Evolutionary conservation across 2,329 filamentous ascomycete genomes (phyloP).

Genomic region (Fusarium nelsonii): DNA sequence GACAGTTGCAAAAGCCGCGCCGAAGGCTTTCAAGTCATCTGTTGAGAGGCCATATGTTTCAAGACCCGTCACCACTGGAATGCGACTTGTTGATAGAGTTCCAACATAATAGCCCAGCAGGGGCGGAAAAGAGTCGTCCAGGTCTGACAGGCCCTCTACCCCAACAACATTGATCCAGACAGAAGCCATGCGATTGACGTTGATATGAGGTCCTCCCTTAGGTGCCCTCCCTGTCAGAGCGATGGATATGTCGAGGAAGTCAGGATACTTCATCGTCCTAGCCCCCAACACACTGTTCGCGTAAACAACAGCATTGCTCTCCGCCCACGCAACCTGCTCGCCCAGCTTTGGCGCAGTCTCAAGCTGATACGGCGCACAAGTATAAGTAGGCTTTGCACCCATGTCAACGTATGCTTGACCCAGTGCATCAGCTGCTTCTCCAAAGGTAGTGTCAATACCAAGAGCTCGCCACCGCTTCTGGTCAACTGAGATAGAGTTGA

Average conservation of each 20-base stretch:
- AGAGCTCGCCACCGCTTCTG: constrained; percentile 38
- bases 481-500: constrained; percentile 39
- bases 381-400: constrained; percentile 33
- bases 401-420: constrained; percentile 35
- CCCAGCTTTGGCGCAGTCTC: constrained; percentile 26
- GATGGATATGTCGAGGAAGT: constrained; percentile 36
- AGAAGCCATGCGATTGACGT: constrained; percentile 24
- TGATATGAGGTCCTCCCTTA: constrained; percentile 22
- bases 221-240: constrained; percentile 40
- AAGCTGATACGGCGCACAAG: constrained; percentile 41
- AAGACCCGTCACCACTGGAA: constrained; percentile 32
- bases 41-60: constrained; percentile 14
- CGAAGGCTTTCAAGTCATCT: constrained; percentile 41
- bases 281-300: constrained; percentile 42
- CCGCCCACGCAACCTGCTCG: constrained; percentile 37
- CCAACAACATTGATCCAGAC: constrained; percentile 36
- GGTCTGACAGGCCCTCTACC: constrained; percentile 34
- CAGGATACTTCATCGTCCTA: constrained; percentile 38
- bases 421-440: constrained; percentile 24
- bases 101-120: constrained; percentile 38
- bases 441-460: constrained; percentile 22
- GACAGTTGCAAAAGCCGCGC: constrained; percentile 38
- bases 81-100: constrained; percentile 21
- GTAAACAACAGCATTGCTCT: constrained; percentile 42
- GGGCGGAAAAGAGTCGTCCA: constrained; percentile 40